These are phyloP conservation scores for Fraxinus pennsylvanica DNA, from an alignment of 257 asterid species.

Conservation along the genomic window DNA sequence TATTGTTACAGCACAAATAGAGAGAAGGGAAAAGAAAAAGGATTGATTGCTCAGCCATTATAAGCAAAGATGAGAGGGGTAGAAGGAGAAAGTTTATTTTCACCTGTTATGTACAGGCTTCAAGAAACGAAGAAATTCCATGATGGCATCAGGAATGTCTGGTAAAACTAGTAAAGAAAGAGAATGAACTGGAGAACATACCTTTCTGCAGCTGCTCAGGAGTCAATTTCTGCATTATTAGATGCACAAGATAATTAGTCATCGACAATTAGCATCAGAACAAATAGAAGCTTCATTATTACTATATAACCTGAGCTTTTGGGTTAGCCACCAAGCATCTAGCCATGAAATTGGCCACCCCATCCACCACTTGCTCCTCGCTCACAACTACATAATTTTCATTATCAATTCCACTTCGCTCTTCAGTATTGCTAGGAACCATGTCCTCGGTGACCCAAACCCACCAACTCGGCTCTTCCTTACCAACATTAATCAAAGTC, in stretches of 20 bases:
- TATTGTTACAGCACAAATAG: background rate
- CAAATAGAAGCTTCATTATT: background rate
- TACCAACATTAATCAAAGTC: slow-evolving; percentile 59
- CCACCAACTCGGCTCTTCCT: slow-evolving; percentile 92
- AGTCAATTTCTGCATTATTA: slow-evolving; percentile 65
- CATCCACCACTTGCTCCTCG: slow-evolving; percentile 86
- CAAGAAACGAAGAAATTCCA: background rate
- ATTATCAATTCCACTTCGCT: slow-evolving; percentile 69
- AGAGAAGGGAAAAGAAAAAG: background rate
- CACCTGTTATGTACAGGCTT: background rate
- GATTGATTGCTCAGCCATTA: background rate
- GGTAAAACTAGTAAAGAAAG: background rate
- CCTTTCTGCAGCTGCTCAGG: slow-evolving; percentile 82
- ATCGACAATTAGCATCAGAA: background rate
- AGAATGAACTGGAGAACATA: slow-evolving; percentile 25
- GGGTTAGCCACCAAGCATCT: slow-evolving; percentile 76
- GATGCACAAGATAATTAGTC: slow-evolving; percentile 1
- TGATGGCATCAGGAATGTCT: background rate
- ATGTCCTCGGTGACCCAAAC: slow-evolving; percentile 87
- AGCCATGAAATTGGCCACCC: slow-evolving; percentile 90
- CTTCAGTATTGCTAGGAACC: slow-evolving; percentile 56
- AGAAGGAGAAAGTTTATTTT: background rate
- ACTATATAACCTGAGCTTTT: slow-evolving; percentile 56
- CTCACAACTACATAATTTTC: slow-evolving; percentile 73
- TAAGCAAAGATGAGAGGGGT: background rate